Conservation (phyloP, 495 filamentous ascomycete species). For the Podospora fimiseda region DNA sequence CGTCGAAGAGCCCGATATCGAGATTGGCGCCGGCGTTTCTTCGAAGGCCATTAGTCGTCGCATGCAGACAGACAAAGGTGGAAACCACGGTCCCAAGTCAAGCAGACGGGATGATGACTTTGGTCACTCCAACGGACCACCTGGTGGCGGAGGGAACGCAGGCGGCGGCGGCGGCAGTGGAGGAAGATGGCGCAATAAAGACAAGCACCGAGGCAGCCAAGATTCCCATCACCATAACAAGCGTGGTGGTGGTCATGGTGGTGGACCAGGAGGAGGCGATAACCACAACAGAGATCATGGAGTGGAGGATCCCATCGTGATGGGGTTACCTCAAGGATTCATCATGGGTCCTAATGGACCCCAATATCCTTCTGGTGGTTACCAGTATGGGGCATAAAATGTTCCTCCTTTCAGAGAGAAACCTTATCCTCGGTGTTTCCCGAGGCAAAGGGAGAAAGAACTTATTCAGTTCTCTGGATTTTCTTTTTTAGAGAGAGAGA, state of each 20-base stretch:
- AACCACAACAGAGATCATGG: slow-evolving; percentile 39
- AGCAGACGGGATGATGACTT: slow-evolving; percentile 51
- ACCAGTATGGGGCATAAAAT: no score
- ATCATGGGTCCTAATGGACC: slow-evolving; percentile 57
- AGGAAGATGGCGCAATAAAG: slow-evolving; percentile 33
- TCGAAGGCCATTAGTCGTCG: slow-evolving; percentile 89
- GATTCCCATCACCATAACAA: not conserved
- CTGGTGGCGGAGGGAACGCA: slow-evolving; percentile 35
- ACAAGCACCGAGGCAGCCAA: slow-evolving; percentile 35
- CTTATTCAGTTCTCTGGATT: no score
- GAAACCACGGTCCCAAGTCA: slow-evolving; percentile 66
- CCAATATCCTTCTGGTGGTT: slow-evolving; percentile 40
- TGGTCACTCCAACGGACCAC: slow-evolving; percentile 35
- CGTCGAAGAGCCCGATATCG: slow-evolving; percentile 96
- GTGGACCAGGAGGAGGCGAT: slow-evolving; percentile 23
- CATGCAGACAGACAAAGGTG: slow-evolving; percentile 70
- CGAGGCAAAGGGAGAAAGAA: no score
- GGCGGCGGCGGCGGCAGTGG: slow-evolving; percentile 36
- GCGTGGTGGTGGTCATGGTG: slow-evolving; percentile 29
- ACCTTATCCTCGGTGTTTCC: no score
- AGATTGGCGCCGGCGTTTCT: slow-evolving; percentile 94
- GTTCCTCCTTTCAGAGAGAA: no score
- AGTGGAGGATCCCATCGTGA: slow-evolving; percentile 36
- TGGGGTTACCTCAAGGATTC: slow-evolving; percentile 56
- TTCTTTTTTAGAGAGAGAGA: no score